These are phyloP conservation scores for Santalum album DNA, from an alignment of 164 flowering plant genomes.

Conservation along the genomic window DNA sequence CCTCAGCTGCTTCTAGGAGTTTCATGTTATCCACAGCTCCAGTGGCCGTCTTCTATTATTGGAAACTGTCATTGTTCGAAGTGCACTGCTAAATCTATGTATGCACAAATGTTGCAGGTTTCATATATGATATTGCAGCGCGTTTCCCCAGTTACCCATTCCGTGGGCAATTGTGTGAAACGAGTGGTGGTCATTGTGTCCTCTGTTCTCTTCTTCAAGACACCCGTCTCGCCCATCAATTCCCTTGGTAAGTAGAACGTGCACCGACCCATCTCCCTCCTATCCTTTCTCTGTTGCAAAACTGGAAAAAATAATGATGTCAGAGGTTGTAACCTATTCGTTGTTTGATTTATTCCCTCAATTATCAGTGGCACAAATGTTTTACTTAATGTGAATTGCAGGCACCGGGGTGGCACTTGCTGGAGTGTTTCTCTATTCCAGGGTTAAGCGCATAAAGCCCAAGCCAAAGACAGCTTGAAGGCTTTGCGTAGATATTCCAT, in stretches of 20 bases:
- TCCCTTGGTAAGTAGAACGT: constrained; percentile 47
- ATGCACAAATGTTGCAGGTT: constrained; percentile 46
- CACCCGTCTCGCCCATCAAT: constrained; percentile 78
- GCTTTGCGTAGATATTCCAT: background rate
- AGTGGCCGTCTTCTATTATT: background rate
- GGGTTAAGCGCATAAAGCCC: constrained; percentile 74
- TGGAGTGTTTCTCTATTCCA: constrained; percentile 89
- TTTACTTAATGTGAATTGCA: constrained; percentile 30
- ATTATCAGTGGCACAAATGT: too few relatives aligned
- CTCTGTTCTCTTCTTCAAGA: constrained; percentile 78
- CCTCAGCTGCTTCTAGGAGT: too few relatives aligned
- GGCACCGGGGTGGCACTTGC: constrained; percentile 91
- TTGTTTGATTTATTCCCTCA: too few relatives aligned
- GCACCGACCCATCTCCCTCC: background rate
- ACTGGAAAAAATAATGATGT: too few relatives aligned
- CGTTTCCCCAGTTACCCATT: constrained; percentile 95
- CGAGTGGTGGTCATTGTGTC: constrained; percentile 90
- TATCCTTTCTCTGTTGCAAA: background rate
- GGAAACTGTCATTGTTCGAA: background rate
- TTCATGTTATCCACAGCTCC: too few relatives aligned
- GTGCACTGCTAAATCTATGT: background rate
- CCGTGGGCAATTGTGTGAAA: constrained; percentile 95
- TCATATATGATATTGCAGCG: constrained; percentile 86
- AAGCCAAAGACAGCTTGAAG: constrained; percentile 53
- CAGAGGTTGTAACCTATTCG: too few relatives aligned